Evolutionary conservation across 1,284 basidiomycete species (phyloP), one percentile per base, ranked within the genome.

Genomic region (Malassezia brasiliensis): DNA sequence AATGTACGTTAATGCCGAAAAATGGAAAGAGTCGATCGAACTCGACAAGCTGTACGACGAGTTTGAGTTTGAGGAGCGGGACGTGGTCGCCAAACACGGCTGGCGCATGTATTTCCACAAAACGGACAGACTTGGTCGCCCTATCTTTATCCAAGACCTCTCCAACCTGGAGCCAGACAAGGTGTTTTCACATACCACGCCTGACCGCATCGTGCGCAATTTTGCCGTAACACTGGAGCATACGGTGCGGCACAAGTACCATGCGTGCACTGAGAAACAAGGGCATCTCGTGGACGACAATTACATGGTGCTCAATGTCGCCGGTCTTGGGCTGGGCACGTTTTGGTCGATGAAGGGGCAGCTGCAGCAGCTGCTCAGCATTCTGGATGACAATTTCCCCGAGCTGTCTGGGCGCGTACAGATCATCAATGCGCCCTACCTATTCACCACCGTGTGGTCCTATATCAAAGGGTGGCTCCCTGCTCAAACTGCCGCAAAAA

Each of bases 81-180:
- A 69, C 11, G 44, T 47, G 3, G 68, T 74, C 3, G 70, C 68
- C 0, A 30, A 54, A 5, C 46, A 58, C 17, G 71, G 71, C 14
- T 74, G 71, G 71, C 59, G 64, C 41, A 74, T 74, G 71, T 74
- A 74, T 52, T 74, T 73, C 42, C 71, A 74, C 65, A 64, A 65
- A 38, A 62, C 57, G 10, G 71, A 74, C 53, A 52, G 55, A 35
- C 50, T 68, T 1, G 68, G 70, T 10, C 59, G 71, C 3, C 71
- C 71, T 5, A 68, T 74, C 36, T 74, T 74, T 42, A 60, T 72
- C 36, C 71, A 74, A 55, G 69, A 72, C 47, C 48, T 74, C 25
- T 63, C 64, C 38, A 59, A 64, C 42, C 57, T 74, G 55, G 61
- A 72, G 28, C 36, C 59, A 3, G 59, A 59, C 37, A 47, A 53